These are phyloP conservation scores for Henckelia pumila DNA, from an alignment of 257 asterid genomes.

Conservation along the genomic window DNA sequence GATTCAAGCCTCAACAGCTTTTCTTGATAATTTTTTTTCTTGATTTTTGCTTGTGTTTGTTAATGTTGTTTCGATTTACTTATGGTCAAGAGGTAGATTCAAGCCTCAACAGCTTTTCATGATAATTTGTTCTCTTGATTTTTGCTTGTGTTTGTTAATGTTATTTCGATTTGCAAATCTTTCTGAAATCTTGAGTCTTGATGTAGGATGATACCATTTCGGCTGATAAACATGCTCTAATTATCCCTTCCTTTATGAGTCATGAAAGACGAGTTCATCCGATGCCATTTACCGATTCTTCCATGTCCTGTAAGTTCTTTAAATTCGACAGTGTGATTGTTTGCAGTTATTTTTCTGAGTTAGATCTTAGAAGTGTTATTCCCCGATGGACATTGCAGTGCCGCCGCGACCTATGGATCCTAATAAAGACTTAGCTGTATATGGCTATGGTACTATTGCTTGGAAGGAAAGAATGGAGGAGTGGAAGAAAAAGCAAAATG, in stretches of 20 bases:
- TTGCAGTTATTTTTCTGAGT: constrained; percentile 3
- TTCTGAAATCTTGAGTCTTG: constrained; percentile 13
- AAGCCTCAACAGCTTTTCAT: background rate
- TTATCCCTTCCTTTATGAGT: constrained; percentile 66
- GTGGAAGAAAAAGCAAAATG: constrained; percentile 80
- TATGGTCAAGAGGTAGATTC: constrained; percentile 75
- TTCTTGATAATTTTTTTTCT: background rate
- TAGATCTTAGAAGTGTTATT: constrained; percentile 12
- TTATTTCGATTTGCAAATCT: constrained; percentile 1
- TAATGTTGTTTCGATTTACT: background rate
- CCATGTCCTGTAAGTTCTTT: constrained; percentile 56
- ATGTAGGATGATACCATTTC: constrained; percentile 73
- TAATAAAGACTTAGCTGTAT: constrained; percentile 82
- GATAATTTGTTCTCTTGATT: background rate
- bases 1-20: constrained; percentile 2
- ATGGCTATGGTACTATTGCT: constrained; percentile 85
- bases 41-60: background rate
- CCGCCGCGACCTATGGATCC: constrained; percentile 93
- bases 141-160: background rate
- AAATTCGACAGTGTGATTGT: background rate
- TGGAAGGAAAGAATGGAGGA: constrained; percentile 97
- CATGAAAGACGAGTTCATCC: constrained; percentile 73
- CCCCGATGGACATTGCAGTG: constrained; percentile 35
- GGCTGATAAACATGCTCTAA: constrained; percentile 80
- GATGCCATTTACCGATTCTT: constrained; percentile 59